Conservation (phyloP, 768 basidiomycete genomes). For the Rickenella mellea region DNA sequence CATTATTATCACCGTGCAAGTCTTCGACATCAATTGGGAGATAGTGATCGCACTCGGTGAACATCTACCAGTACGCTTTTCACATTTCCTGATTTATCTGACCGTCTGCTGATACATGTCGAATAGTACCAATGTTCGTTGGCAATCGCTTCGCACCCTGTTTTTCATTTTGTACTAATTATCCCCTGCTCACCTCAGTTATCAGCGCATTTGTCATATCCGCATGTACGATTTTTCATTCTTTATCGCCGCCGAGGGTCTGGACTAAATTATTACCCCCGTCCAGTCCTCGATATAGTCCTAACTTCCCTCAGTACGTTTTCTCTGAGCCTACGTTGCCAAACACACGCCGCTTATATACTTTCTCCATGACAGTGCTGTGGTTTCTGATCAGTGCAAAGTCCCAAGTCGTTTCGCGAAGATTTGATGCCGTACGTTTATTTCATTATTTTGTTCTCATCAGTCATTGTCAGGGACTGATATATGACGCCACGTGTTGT, state of each 20-base stretch:
- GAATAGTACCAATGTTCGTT: too few species aligned
- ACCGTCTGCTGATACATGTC: too few species aligned
- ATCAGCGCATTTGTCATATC: not conserved
- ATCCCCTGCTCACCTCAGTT: not conserved
- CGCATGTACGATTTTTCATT: not conserved
- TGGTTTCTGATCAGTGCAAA: conserved; percentile 11
- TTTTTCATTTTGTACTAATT: not conserved
- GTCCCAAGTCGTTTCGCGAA: conserved; percentile 11
- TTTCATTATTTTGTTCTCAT: not conserved
- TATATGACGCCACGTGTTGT: too few species aligned
- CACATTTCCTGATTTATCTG: too few species aligned
- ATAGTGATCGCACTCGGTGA: too few species aligned
- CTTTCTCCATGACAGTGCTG: conserved; percentile 8
- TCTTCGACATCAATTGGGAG: conserved; percentile 10
- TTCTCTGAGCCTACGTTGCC: not conserved
- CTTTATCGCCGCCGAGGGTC: not conserved
- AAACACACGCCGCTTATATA: not conserved
- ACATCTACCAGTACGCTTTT: too few species aligned
- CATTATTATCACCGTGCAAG: conserved; percentile 8
- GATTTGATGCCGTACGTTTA: conserved; percentile 9
- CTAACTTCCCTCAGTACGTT: conserved; percentile 12
- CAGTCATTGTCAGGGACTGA: not conserved
- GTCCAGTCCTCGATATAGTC: conserved; percentile 11
- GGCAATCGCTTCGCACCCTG: too few species aligned
- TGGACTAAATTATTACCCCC: not conserved